Evolutionary conservation across 495 filamentous ascomycete genomes (phyloP).

Genomic region (Trichoderma asperelloides): DNA sequence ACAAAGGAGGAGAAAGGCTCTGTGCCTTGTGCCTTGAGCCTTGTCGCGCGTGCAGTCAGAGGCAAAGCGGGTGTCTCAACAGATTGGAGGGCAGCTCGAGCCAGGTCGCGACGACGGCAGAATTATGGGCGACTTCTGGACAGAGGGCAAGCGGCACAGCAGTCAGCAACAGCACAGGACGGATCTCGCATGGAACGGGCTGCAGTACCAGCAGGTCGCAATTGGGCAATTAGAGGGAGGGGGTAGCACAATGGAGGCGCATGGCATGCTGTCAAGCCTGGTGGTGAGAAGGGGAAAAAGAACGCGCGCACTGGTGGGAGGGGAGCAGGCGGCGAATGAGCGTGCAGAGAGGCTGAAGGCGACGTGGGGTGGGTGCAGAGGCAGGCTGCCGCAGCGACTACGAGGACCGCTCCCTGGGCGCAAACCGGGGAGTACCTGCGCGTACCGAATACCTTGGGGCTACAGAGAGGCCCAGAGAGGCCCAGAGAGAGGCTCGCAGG

Average conservation of each 20-base stretch:
- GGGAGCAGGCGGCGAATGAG: slow-evolving; percentile 4
- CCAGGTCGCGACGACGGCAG: slow-evolving; percentile 10
- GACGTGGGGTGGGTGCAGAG: background rate
- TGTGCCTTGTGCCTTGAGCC: slow-evolving; percentile 9
- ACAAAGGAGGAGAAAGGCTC: slow-evolving; percentile 3
- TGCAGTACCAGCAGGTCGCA: slow-evolving; percentile 5
- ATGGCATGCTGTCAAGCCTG: background rate
- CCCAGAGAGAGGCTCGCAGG: too few relatives aligned
- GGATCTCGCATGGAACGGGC: slow-evolving; percentile 3
- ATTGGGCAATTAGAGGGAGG: background rate
- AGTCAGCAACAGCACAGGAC: background rate
- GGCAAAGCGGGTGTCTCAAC: slow-evolving; percentile 4
- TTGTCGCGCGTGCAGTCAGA: slow-evolving; percentile 6
- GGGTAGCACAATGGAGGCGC: background rate
- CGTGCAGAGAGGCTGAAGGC: slow-evolving; percentile 4
- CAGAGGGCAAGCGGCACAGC: slow-evolving; percentile 1
- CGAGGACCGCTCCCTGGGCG: background rate
- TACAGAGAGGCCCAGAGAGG: background rate
- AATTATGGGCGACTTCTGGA: slow-evolving; percentile 7
- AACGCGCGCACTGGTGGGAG: slow-evolving; percentile 2
- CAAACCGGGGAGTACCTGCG: background rate
- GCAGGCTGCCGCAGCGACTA: background rate
- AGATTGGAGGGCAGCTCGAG: slow-evolving; percentile 7
- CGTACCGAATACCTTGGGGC: background rate
- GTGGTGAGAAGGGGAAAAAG: background rate